These are phyloP conservation scores for Arthrinium phaeospermum DNA, from an alignment of 2,329 filamentous ascomycete species.

Conservation along the genomic window DNA sequence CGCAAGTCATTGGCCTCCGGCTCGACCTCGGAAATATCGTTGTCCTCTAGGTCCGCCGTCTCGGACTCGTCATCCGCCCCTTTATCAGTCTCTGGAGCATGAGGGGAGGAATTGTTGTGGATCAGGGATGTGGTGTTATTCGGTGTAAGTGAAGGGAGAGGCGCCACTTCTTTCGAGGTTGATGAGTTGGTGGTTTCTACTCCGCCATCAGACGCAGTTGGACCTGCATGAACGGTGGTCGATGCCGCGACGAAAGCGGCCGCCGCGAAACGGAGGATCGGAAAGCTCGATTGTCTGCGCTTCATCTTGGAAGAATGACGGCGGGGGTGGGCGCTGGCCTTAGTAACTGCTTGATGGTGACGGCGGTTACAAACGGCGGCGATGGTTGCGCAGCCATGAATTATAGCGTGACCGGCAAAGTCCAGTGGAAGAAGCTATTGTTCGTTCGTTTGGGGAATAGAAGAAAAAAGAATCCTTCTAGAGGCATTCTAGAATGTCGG, in stretches of 20 bases:
- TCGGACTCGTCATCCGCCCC: not conserved
- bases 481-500: not conserved
- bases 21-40: not conserved
- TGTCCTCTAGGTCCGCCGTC: not conserved
- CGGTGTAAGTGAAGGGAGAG: not conserved
- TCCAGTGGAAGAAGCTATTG: not conserved
- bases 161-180: not conserved
- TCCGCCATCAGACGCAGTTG: not conserved
- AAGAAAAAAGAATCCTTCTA: not conserved
- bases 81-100: not conserved
- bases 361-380: not conserved
- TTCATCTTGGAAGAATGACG: not conserved
- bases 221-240: not conserved
- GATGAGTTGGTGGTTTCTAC: not conserved
- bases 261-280: not conserved
- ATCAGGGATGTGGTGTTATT: not conserved
- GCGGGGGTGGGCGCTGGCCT: not conserved
- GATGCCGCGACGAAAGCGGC: conserved; percentile 5
- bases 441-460: not conserved
- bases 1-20: not conserved
- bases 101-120: not conserved
- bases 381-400: not conserved
- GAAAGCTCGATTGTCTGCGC: not conserved
- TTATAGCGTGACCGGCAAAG: not conserved
- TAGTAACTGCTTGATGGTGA: not conserved